Evolutionary conservation across 2,329 filamentous ascomycete species (phyloP), one percentile per base, ranked within the genome.

Genomic region (Trichoderma sp.): DNA sequence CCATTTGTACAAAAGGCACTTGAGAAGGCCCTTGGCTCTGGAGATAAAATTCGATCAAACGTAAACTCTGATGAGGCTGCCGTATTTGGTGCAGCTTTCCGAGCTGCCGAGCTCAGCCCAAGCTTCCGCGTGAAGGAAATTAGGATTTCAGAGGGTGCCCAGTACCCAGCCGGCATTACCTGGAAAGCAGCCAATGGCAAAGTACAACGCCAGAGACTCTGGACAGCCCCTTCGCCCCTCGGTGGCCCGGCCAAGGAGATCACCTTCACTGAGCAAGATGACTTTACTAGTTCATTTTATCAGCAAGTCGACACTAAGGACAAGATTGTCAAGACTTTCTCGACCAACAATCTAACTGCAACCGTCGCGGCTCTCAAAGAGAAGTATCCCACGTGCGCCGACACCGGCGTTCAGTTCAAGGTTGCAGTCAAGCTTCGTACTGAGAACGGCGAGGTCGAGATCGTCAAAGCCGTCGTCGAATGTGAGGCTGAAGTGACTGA

Each of bases 111-210:
- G 79, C 89, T 99, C 75, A 98, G 95, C 85, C 95, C 96, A 56
- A 96, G 94, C 83, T 99, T 99, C 91, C 93, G 95, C 77, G 97
- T 99, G 82, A 99, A 98, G 89, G 97, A 98, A 82, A 99, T 99
- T 78, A 90, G 94, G 76, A 91, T 94, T 69, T 89, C 88, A n/a
- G 97, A 99, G 80, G 91, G 90, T 27, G 90, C 94, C 59, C 88
- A 89, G 60, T 98, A 97, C 82, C 87, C 92, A 2, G 89, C 93
- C 33, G 91, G 92, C 75, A 89, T 98, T 80, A 93, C 93, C 83
- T 98, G 94, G 90, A 90, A 87, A 50, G 87, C 87, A 76, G 88
- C 90, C 75, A 91, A 93, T 77, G 89, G 90, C 56, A 94, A 96
- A 86, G 87, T 91, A 69, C 91, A 92, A 81, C 91, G 92, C 80